These are phyloP conservation scores for Cladosporium halotolerans DNA, from an alignment of 2,329 filamentous ascomycete species.

Conservation along the genomic window DNA sequence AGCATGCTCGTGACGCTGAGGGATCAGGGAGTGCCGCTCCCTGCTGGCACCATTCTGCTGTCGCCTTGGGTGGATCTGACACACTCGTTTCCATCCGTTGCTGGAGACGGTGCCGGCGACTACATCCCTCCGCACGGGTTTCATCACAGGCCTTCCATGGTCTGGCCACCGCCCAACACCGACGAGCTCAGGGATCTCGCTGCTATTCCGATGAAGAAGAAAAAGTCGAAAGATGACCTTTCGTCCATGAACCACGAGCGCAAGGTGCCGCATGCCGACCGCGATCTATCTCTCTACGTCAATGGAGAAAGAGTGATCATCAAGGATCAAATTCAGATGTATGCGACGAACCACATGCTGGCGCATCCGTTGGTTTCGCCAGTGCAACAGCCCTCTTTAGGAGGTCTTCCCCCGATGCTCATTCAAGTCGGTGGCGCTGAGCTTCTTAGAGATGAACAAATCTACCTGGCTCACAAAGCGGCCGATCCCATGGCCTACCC, in stretches of 20 bases:
- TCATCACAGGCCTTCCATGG: constrained; percentile 76
- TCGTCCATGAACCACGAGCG: constrained; percentile 10
- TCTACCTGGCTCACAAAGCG: constrained; percentile 91
- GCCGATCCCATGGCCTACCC: constrained; percentile 75
- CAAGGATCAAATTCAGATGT: constrained; percentile 89
- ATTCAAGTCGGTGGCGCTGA: constrained; percentile 86
- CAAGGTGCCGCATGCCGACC: constrained; percentile 21
- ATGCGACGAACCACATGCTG: constrained; percentile 76
- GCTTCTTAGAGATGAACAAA: constrained; percentile 85
- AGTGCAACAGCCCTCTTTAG: constrained; percentile 77
- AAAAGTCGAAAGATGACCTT: constrained; percentile 13
- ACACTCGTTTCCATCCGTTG: constrained; percentile 90
- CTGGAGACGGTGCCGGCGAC: constrained; percentile 64
- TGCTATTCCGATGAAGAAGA: constrained; percentile 16
- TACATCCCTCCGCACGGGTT: constrained; percentile 88
- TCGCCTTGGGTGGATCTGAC: constrained; percentile 95
- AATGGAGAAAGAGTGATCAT: constrained; percentile 66
- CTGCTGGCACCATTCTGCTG: constrained; percentile 82
- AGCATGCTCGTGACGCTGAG: constrained; percentile 72
- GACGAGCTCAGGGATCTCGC: constrained; percentile 25
- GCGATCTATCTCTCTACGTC: constrained; percentile 58
- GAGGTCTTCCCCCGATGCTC: constrained; percentile 79
- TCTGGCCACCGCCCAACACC: constrained; percentile 75
- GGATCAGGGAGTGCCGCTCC: constrained; percentile 75
- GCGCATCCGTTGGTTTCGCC: constrained; percentile 87